These are phyloP conservation scores for Mycena vitilis DNA, from an alignment of 768 basidiomycete species.

Conservation along the genomic window DNA sequence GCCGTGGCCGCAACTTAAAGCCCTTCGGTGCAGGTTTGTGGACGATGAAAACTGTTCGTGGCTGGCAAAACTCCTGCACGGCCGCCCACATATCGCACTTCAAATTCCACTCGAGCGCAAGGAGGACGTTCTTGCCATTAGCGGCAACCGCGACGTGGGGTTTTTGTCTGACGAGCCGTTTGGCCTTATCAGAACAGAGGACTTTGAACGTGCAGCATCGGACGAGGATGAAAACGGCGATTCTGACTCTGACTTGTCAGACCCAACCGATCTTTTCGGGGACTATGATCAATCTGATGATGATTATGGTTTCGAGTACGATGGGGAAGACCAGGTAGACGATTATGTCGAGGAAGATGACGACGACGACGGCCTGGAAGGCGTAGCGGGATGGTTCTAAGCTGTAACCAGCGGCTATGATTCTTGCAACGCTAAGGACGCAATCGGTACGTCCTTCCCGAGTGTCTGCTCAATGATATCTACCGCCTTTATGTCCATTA, in stretches of 20 bases:
- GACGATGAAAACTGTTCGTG: conserved; percentile 11
- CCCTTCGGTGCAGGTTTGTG: conserved; percentile 12
- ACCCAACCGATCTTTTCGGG: conserved; percentile 16
- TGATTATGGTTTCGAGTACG: conserved; percentile 34
- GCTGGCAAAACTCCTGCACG: conserved; percentile 5
- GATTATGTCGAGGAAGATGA: conserved; percentile 21
- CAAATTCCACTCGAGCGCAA: conserved; percentile 4
- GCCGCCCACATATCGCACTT: conserved; percentile 17
- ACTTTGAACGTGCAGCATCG: conserved; percentile 7
- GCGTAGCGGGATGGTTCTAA: conserved; percentile 13
- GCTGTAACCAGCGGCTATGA: neutral
- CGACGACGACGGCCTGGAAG: conserved; percentile 17
- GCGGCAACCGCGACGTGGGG: conserved; percentile 4
- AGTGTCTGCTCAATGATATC: conserved; percentile 78
- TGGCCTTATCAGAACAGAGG: conserved; percentile 22
- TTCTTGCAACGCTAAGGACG: conserved; percentile 22
- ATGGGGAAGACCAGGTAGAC: conserved; percentile 31
- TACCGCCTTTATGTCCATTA: conserved; percentile 87
- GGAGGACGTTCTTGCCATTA: neutral
- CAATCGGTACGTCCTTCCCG: conserved; percentile 56
- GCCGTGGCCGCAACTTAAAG: conserved; percentile 25
- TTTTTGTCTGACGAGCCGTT: conserved; percentile 9
- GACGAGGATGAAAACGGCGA: conserved; percentile 22
- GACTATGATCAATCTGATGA: conserved; percentile 20
- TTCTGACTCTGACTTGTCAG: conserved; percentile 18